These are phyloP conservation scores for Epichloe gansuensis DNA, from an alignment of 2,329 filamentous ascomycete genomes.

Conservation along the genomic window DNA sequence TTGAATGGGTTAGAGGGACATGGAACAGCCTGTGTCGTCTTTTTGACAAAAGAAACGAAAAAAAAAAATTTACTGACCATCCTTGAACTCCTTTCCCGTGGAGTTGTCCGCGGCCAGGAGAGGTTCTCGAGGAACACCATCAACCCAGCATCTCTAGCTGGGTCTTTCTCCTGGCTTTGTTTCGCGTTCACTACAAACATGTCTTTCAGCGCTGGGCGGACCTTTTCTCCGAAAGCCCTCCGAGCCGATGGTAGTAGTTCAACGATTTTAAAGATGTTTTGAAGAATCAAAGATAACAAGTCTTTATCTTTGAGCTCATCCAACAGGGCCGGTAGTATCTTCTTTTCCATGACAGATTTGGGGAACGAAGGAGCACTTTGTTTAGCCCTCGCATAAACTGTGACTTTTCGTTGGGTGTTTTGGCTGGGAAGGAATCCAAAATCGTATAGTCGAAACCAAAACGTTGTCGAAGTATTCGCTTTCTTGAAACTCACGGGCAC, in stretches of 20 bases:
- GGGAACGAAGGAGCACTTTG: slow-evolving; percentile 84
- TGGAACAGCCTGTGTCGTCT: not conserved
- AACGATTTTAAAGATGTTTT: slow-evolving; percentile 87
- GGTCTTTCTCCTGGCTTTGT: slow-evolving; percentile 58
- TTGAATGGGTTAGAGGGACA: not conserved
- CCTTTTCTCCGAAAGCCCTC: slow-evolving; percentile 70
- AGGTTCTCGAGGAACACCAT: slow-evolving; percentile 87
- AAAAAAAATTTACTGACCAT: slow-evolving; percentile 45
- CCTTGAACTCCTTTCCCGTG: slow-evolving; percentile 86
- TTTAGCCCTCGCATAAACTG: slow-evolving; percentile 83
- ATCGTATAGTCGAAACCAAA: slow-evolving; percentile 88
- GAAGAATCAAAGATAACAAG: slow-evolving; percentile 70
- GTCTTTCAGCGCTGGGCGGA: slow-evolving; percentile 74
- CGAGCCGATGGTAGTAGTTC: slow-evolving; percentile 64
- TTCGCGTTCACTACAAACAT: slow-evolving; percentile 59
- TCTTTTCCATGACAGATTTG: slow-evolving; percentile 86
- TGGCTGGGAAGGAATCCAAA: slow-evolving; percentile 85
- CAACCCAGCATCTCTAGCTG: slow-evolving; percentile 73
- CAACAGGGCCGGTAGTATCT: slow-evolving; percentile 75
- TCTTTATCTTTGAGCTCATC: slow-evolving; percentile 93
- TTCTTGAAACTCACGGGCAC: slow-evolving; percentile 83
- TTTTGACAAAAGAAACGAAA: not conserved
- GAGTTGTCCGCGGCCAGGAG: slow-evolving; percentile 66
- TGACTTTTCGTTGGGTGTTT: slow-evolving; percentile 81
- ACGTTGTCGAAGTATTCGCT: slow-evolving; percentile 97